Evolutionary conservation across 2,329 filamentous ascomycete genomes (phyloP), one percentile per base, ranked within the genome.

Genomic region (Penicillium glabrum): DNA sequence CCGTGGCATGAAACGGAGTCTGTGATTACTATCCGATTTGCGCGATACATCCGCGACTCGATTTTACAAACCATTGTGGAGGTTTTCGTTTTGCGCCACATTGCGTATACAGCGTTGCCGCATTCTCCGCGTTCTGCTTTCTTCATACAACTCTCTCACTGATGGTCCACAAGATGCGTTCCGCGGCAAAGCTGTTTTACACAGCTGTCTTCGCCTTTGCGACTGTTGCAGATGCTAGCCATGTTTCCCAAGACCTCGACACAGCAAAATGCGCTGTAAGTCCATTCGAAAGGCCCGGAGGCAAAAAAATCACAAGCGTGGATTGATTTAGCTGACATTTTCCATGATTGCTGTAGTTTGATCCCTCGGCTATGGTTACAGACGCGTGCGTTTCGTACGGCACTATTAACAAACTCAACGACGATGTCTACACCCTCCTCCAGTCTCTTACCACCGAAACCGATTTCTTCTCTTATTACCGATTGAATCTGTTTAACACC

Each of bases 391-490:
- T 91, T 60, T 96, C 93, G 54, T 99, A 96, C 77, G 87, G 88
- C 54, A 92, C 91, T 37, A 89, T 99, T 74, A 93, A 99, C 71
- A 80, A 82, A 41, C 82, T 99, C 53, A 99, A 98, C 77, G 76
- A 82, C 64, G 83, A 86, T 58, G 82, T 97, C 61, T 87, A 88
- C 67, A 90, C 92, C 19, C 84, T 87, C 51, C 79, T 99, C 65
- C 84, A 90, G 67, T 88, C 90, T 54, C 85, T 99, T 46, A 96
- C 91, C 0, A 86, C 86, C 66, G 86, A 89, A 52, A 96, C 93
- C 74, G 95, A 99, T 76, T 99, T 97, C 83, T 99, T 99, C 78
- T 93, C 93, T 52, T 92, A 98, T 77, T 99, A 98, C 79, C 89
- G 95, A 56, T 80, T 99, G 46, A 98, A 97, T 73, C 83, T 99